These are phyloP conservation scores for Cladobotryum protrusum DNA, from an alignment of 2,329 filamentous ascomycete species.

Conservation along the genomic window DNA sequence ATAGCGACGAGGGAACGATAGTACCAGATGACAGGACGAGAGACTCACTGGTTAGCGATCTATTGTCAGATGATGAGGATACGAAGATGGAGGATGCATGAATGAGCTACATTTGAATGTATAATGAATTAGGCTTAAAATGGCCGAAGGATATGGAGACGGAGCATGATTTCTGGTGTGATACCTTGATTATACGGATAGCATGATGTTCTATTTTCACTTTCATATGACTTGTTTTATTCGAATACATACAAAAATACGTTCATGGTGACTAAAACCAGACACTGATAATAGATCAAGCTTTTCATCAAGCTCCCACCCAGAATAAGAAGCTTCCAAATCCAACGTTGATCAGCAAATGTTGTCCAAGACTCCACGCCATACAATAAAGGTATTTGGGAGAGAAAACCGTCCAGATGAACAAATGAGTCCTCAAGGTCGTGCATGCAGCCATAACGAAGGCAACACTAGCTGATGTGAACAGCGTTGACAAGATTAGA, in stretches of 20 bases:
- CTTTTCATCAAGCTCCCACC: slow-evolving; percentile 31
- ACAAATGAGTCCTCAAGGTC: slow-evolving; percentile 76
- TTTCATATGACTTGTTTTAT: too few species aligned
- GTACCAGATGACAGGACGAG: slow-evolving; percentile 15
- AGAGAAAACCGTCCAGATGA: slow-evolving; percentile 98
- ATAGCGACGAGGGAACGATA: slow-evolving; percentile 14
- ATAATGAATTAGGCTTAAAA: slow-evolving; percentile 3
- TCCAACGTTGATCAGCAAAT: slow-evolving; percentile 65
- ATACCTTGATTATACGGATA: neutral
- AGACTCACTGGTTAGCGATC: slow-evolving; percentile 34
- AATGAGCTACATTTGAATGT: slow-evolving; percentile 6
- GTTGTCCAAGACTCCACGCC: slow-evolving; percentile 80
- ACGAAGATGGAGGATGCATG: slow-evolving; percentile 25
- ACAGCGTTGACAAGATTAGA: slow-evolving; percentile 61
- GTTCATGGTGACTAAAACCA: too few species aligned
- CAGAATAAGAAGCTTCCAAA: slow-evolving; percentile 54
- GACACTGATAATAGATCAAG: too few species aligned
- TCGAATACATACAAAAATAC: too few species aligned
- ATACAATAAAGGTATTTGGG: slow-evolving; percentile 92
- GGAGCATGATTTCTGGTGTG: neutral
- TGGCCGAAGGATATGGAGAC: neutral
- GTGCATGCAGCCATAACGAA: slow-evolving; percentile 88
- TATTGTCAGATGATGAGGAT: slow-evolving; percentile 36
- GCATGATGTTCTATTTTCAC: too few species aligned
- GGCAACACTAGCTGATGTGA: slow-evolving; percentile 56